Evolutionary conservation across 805 yeast genomes (phyloP).

Genomic region (Starmerella stigmatis): DNA sequence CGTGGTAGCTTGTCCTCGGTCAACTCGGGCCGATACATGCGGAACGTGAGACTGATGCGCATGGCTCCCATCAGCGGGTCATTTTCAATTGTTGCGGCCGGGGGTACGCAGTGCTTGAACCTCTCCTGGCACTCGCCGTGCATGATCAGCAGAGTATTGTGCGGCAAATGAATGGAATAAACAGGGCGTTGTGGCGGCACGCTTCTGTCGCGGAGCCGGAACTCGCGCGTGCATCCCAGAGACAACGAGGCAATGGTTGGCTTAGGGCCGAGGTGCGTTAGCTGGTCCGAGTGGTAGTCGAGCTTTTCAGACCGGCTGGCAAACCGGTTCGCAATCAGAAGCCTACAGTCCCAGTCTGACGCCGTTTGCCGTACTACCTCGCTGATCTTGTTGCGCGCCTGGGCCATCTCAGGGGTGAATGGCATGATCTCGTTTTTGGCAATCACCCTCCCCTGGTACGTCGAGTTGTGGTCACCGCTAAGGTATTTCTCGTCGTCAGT

Average conservation of each 20-base stretch:
- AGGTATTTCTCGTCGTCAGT: constrained; percentile 23
- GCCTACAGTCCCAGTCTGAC: constrained; percentile 42
- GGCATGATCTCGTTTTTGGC: constrained; percentile 21
- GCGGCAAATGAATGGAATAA: constrained; percentile 52
- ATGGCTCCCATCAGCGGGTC: constrained; percentile 42
- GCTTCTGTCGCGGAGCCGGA: constrained; percentile 38
- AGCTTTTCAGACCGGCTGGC: constrained; percentile 41
- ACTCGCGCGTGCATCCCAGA: constrained; percentile 60
- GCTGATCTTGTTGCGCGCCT: constrained; percentile 35
- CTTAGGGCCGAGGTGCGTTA: constrained; percentile 63
- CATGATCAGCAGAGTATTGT: constrained; percentile 62
- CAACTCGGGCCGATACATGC: constrained; percentile 41
- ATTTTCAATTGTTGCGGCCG: constrained; percentile 33
- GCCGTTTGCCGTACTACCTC: constrained; percentile 35
- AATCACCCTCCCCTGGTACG: constrained; percentile 35
- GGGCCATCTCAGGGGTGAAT: constrained; percentile 36
- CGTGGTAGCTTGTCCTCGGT: constrained; percentile 31
- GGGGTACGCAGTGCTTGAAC: constrained; percentile 54
- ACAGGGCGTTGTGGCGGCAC: constrained; percentile 27
- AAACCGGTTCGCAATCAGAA: constrained; percentile 50
- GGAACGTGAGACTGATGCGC: constrained; percentile 56
- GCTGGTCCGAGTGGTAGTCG: constrained; percentile 68
- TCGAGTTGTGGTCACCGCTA: constrained; percentile 16
- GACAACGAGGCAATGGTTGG: constrained; percentile 58
- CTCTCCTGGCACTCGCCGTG: constrained; percentile 72